phyloP scores from a whole-genome alignment of 2,329 filamentous ascomycete species.

The Fusarium devonianum region DNA sequence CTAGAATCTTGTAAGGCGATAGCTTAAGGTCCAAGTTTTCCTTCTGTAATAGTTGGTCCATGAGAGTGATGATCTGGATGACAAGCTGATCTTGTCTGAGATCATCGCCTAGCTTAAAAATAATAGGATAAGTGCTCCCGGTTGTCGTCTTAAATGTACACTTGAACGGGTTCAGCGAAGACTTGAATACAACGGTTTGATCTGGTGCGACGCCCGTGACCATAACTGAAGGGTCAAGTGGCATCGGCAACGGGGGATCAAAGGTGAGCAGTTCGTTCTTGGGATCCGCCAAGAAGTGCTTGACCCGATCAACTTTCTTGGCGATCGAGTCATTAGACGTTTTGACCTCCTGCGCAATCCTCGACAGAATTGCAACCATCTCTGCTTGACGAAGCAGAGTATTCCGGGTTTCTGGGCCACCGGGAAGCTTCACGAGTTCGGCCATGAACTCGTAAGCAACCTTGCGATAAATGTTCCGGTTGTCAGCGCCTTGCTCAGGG shows the following conservation, averaged over 20 bases:
- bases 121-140: constrained; percentile 83
- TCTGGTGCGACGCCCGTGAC: constrained; percentile 83
- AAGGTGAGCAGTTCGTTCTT: constrained; percentile 88
- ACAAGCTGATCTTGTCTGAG: constrained; percentile 96
- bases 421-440: constrained; percentile 75
- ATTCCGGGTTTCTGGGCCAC: constrained; percentile 76
- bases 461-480: constrained; percentile 87
- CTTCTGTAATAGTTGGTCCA: constrained; percentile 94
- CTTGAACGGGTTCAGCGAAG: constrained; percentile 88
- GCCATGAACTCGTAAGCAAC: constrained; percentile 97
- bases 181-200: constrained; percentile 93
- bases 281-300: constrained; percentile 83
- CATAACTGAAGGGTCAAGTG: constrained; percentile 83
- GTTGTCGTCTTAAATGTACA: constrained; percentile 85
- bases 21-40: constrained; percentile 96
- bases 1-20: constrained; percentile 94
- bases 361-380: constrained; percentile 84
- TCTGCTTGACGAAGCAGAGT: constrained; percentile 87
- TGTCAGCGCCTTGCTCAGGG: constrained; percentile 74
- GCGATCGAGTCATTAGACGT: constrained; percentile 78
- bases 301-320: constrained; percentile 83
- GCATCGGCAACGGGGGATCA: constrained; percentile 85
- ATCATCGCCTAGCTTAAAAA: constrained; percentile 98
- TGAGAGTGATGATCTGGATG: constrained; percentile 94
- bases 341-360: constrained; percentile 88